phyloP scores from a whole-genome alignment of 2,329 filamentous ascomycete genomes.

The Sporothrix phasma region DNA sequence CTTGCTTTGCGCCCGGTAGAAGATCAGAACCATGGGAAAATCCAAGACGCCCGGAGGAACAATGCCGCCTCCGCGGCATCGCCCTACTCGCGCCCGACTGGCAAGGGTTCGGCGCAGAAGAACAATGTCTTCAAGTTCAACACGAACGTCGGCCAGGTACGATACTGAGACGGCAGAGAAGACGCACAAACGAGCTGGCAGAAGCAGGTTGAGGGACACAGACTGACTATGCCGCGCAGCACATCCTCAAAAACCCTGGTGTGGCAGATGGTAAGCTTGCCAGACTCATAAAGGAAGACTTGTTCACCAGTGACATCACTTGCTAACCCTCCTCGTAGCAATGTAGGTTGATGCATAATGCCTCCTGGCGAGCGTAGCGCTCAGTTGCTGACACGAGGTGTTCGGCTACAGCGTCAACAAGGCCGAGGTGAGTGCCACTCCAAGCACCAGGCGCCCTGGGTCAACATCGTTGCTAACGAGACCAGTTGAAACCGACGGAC shows the following conservation, averaged over 20 bases:
- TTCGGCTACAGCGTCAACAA: slow-evolving; percentile 15
- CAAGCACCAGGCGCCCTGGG: not conserved
- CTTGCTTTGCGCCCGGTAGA: not conserved
- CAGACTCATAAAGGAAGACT: not conserved
- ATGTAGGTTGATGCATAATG: slow-evolving; percentile 17
- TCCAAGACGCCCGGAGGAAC: slow-evolving; percentile 30
- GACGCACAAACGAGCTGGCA: not conserved
- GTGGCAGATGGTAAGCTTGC: slow-evolving; percentile 17
- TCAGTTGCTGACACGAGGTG: not conserved
- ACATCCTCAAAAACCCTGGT: slow-evolving; percentile 64
- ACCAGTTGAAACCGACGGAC: slow-evolving; percentile 81
- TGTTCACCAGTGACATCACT: not conserved
- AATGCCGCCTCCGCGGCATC: slow-evolving; percentile 24
- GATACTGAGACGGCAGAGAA: not conserved
- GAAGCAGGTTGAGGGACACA: not conserved
- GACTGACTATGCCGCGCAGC: slow-evolving; percentile 26
- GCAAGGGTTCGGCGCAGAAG: slow-evolving; percentile 27
- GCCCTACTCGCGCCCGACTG: slow-evolving; percentile 27
- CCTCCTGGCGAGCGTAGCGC: not conserved
- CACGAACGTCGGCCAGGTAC: slow-evolving; percentile 61
- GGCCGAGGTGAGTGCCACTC: slow-evolving; percentile 14
- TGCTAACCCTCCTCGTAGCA: slow-evolving; percentile 8
- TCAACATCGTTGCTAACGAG: not conserved
- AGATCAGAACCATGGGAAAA: slow-evolving; percentile 30
- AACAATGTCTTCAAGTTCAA: slow-evolving; percentile 98